Evolutionary conservation across 1,139 yeast species (phyloP).

Genomic region (Geotrichum citri-aurantii): DNA sequence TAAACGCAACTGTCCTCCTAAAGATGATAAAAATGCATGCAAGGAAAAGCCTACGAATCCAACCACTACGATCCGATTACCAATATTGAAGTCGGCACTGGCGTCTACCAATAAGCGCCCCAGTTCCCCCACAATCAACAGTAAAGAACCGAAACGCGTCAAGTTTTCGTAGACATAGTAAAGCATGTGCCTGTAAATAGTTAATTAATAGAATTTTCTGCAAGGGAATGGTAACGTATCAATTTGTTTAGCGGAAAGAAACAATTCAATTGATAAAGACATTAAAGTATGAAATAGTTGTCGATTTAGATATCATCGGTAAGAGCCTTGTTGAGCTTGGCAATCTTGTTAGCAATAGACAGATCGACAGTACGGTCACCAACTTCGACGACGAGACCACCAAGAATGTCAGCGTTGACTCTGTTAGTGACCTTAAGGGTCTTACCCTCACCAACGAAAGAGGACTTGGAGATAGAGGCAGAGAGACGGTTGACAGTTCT

Average conservation of each 20-base stretch:
- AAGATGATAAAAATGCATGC: background rate
- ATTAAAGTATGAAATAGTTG: slow-evolving; percentile 1
- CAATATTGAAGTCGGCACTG: background rate
- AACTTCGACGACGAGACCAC: slow-evolving; percentile 93
- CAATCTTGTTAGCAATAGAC: slow-evolving; percentile 76
- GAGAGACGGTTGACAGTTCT: slow-evolving; percentile 76
- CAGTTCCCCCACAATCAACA: background rate
- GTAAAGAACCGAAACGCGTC: background rate
- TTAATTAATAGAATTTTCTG: background rate
- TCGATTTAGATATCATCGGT: slow-evolving; percentile 42
- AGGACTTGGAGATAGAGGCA: slow-evolving; percentile 68
- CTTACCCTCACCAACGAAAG: slow-evolving; percentile 80
- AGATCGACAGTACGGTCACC: slow-evolving; percentile 97
- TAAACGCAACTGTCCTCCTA: background rate
- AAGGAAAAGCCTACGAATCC: background rate
- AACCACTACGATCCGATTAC: background rate
- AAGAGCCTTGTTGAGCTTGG: slow-evolving; percentile 84
- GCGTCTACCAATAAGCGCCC: background rate
- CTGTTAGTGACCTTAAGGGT: slow-evolving; percentile 76
- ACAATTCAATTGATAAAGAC: background rate
- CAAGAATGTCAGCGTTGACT: slow-evolving; percentile 85
- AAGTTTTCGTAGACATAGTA: background rate
- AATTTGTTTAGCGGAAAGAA: background rate
- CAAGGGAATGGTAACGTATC: background rate
- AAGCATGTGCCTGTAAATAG: background rate